phyloP scores from a whole-genome alignment of 2,329 filamentous ascomycete genomes.

The Ophiostoma ips region DNA sequence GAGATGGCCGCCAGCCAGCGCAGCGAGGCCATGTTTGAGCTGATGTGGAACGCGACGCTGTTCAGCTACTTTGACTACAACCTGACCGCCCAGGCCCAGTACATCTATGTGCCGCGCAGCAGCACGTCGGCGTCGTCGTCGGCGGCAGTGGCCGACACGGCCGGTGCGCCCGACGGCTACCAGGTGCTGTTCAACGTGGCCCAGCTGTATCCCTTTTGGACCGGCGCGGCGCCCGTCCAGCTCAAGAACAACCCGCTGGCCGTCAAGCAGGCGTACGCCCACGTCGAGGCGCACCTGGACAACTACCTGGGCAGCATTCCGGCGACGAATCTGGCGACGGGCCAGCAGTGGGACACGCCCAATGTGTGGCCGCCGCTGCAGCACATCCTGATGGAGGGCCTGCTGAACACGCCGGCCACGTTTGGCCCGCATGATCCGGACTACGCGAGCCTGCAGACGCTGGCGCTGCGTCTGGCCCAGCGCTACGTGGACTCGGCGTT shows the following conservation, averaged over 20 bases:
- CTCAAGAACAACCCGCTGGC: constrained; percentile 46
- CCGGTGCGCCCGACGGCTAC: constrained; percentile 35
- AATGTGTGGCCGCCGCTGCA: constrained; percentile 57
- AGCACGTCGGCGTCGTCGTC: no score
- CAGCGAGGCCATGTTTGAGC: constrained; percentile 45
- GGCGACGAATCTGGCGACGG: constrained; percentile 45
- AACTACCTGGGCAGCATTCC: constrained; percentile 41
- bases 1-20: constrained; percentile 27
- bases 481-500: constrained; percentile 54
- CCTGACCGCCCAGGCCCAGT: constrained; percentile 41
- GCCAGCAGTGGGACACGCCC: constrained; percentile 57
- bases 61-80: constrained; percentile 59
- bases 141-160: constrained; percentile 26
- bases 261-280: constrained; percentile 38
- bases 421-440: constrained; percentile 38
- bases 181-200: constrained; percentile 44
- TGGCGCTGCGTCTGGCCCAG: constrained; percentile 46
- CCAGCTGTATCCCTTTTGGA: constrained; percentile 58
- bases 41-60: constrained; percentile 51
- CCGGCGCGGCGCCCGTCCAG: constrained; percentile 43
- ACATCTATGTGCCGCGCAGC: constrained; percentile 38
- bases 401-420: constrained; percentile 45
- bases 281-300: constrained; percentile 39
- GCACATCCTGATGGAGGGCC: constrained; percentile 48
- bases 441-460: constrained; percentile 36